These are phyloP conservation scores for Ogataea pignaliae DNA, from an alignment of 805 yeast genomes.

Conservation along the genomic window DNA sequence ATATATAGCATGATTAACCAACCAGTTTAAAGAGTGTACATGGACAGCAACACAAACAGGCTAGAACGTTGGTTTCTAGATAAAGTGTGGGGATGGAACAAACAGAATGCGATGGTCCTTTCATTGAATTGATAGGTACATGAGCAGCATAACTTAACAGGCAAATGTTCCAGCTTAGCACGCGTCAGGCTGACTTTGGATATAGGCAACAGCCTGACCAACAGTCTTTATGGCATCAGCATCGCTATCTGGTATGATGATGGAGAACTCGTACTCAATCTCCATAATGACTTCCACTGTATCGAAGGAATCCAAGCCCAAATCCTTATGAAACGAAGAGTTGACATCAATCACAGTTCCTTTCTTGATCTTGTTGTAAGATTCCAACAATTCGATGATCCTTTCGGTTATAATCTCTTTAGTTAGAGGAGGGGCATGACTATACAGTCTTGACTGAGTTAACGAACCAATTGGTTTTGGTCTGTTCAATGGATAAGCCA, in stretches of 20 bases:
- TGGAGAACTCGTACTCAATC: conserved; percentile 68
- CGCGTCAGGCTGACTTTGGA: conserved; percentile 58
- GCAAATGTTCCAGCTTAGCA: conserved; percentile 17
- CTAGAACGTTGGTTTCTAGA: too few species aligned
- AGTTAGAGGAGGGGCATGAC: conserved; percentile 56
- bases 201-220: conserved; percentile 88
- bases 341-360: conserved; percentile 30
- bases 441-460: conserved; percentile 35
- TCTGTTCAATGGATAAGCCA: too few species aligned
- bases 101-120: not conserved
- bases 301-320: conserved; percentile 69
- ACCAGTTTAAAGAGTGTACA: too few species aligned
- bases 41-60: too few species aligned
- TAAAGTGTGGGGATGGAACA: too few species aligned
- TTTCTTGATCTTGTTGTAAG: conserved; percentile 52
- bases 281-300: conserved; percentile 71
- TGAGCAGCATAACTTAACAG: not conserved
- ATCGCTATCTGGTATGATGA: conserved; percentile 82
- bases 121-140: not conserved
- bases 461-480: not conserved
- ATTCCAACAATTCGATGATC: conserved; percentile 59
- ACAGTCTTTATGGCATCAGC: conserved; percentile 93
- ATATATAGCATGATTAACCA: too few species aligned
- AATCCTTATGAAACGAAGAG: conserved; percentile 57
- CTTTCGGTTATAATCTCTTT: conserved; percentile 60